These are phyloP conservation scores for Graphiopsis chlorocephala DNA, from an alignment of 2,329 filamentous ascomycete species.

Conservation along the genomic window DNA sequence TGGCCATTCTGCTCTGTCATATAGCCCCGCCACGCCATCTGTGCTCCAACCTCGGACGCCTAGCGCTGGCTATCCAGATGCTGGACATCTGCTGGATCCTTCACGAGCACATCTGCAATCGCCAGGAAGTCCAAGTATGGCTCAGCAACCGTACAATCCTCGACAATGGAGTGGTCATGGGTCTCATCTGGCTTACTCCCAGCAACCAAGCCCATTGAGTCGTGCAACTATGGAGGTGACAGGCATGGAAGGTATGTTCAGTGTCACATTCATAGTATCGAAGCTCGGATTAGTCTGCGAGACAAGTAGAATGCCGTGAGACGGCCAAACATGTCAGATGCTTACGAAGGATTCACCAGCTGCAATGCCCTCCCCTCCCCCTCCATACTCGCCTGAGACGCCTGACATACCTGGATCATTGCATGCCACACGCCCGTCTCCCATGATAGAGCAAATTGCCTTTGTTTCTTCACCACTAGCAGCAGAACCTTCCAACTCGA, in stretches of 20 bases:
- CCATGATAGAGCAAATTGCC: constrained; percentile 34
- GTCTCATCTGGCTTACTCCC: constrained; percentile 33
- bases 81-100: constrained; percentile 26
- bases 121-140: constrained; percentile 32
- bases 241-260: constrained; percentile 48
- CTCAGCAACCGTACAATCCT: constrained; percentile 45
- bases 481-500: constrained; percentile 24
- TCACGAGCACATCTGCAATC: constrained; percentile 33
- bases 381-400: constrained; percentile 48
- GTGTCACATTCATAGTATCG: not conserved
- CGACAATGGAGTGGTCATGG: constrained; percentile 48
- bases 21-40: constrained; percentile 22
- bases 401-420: constrained; percentile 33
- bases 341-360: constrained; percentile 32
- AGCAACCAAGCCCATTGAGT: constrained; percentile 30
- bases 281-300: not conserved
- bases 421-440: constrained; percentile 37
- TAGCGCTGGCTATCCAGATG: constrained; percentile 23
- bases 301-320: constrained; percentile 7
- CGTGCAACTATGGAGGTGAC: constrained; percentile 40
- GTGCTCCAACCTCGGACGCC: constrained; percentile 19
- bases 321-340: constrained; percentile 11
- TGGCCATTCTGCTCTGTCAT: constrained; percentile 25
- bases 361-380: constrained; percentile 50
- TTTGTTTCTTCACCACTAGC: constrained; percentile 37